phyloP scores from a whole-genome alignment of 495 filamentous ascomycete genomes.

The Penicillium cataractarum region DNA sequence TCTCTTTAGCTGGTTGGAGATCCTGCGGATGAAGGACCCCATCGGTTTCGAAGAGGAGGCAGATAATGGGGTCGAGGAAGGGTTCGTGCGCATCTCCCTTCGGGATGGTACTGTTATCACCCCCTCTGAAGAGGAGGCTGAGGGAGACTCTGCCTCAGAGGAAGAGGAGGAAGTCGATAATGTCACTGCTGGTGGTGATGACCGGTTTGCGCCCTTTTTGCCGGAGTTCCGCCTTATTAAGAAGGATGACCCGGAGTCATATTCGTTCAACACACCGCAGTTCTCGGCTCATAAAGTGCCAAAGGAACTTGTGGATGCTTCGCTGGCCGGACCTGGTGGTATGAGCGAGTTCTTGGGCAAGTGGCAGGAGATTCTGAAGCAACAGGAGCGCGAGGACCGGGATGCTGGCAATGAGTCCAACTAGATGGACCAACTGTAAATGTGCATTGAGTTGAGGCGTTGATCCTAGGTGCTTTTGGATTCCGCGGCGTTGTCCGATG shows the following conservation, averaged over 20 bases:
- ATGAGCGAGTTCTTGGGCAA: slow-evolving; percentile 84
- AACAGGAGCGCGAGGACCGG: slow-evolving; percentile 54
- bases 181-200: slow-evolving; percentile 49
- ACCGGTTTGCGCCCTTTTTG: slow-evolving; percentile 60
- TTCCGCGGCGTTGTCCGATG: slow-evolving; percentile 16
- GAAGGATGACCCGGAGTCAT: slow-evolving; percentile 83
- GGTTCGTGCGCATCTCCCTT: slow-evolving; percentile 47
- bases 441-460: not conserved
- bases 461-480: not conserved
- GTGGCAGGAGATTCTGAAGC: slow-evolving; percentile 80
- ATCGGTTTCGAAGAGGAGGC: slow-evolving; percentile 41
- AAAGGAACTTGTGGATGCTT: slow-evolving; percentile 91
- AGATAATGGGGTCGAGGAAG: slow-evolving; percentile 29
- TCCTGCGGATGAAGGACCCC: slow-evolving; percentile 69
- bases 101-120: slow-evolving; percentile 30
- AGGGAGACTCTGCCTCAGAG: slow-evolving; percentile 17
- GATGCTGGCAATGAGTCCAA: slow-evolving; percentile 48
- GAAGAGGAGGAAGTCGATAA: slow-evolving; percentile 48
- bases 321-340: slow-evolving; percentile 63
- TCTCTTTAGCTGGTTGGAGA: slow-evolving; percentile 88
- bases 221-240: slow-evolving; percentile 84
- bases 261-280: slow-evolving; percentile 79
- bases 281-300: slow-evolving; percentile 97
- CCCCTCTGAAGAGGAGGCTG: slow-evolving; percentile 2
- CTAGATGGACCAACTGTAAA: slow-evolving; percentile 14